Percentiles rank a stretch among this genome's conserved stretches.
These are phyloP conservation scores for Cynara cardunculus DNA, from an alignment of 129 eudicot species.

Conservation along the genomic window DNA sequence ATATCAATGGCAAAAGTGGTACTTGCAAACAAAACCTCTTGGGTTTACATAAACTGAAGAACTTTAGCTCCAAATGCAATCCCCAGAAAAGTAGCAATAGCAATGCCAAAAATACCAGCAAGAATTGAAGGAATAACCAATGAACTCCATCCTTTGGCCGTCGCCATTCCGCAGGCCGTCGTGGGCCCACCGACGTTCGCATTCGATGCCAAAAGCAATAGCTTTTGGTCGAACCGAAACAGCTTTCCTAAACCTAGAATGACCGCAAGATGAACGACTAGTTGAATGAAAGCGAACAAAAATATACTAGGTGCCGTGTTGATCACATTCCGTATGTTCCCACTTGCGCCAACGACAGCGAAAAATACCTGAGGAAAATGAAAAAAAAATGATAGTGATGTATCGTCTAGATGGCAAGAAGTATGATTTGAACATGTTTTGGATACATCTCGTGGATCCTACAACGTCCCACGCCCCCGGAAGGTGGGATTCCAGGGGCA, in stretches of 20 bases:
- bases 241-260: constrained; percentile 60
- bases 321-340: constrained; percentile 54
- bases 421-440: neutral
- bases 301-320: constrained; percentile 66
- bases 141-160: constrained; percentile 65
- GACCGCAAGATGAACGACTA: constrained; percentile 53
- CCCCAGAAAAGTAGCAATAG: constrained; percentile 71
- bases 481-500: no score
- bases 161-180: constrained; percentile 81
- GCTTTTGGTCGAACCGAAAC: constrained; percentile 43
- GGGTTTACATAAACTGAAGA: constrained; percentile 38
- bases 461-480: no score
- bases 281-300: constrained; percentile 51
- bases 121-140: constrained; percentile 61
- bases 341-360: constrained; percentile 56
- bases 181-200: constrained; percentile 80
- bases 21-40: neutral
- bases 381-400: neutral
- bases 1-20: neutral
- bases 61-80: constrained; percentile 48
- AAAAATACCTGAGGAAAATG: constrained; percentile 43
- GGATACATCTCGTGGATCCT: no score
- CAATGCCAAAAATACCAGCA: constrained; percentile 62
- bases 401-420: neutral
- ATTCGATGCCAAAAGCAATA: constrained; percentile 61